Base-by-base conservation (phyloP, 176 grass and related monocot species). In the Poa annua region DNA sequence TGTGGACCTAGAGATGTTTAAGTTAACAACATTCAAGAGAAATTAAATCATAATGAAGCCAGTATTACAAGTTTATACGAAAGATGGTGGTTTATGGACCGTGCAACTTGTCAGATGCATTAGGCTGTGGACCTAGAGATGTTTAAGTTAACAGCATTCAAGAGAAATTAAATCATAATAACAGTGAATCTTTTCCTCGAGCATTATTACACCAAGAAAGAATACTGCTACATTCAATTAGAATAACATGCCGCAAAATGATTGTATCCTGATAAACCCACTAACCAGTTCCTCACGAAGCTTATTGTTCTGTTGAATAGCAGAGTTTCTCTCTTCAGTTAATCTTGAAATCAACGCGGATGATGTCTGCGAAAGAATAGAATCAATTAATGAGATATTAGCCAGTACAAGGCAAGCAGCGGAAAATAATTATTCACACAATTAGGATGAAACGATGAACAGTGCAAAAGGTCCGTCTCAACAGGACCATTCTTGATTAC, bases 241-340 rank as follows among this genome's bases (percentile, higher is more conserved):
- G 26, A 3, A 59, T 14, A 75, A 25, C 48, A 41, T 73, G 26
- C 32, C 0, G 5, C 56, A 77, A 19, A 83, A 51, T 86, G 15
- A 69, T 60, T 29, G 15, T 16, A 77, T 62, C 71, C 50, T 66
- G 53, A 77, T 77, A 16, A 84, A 81, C 66, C 65, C 15, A 93
- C 93, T 93, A 76, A 97, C 94, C 89, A 94, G 51, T 75, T 94
- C 92, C 75, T 89, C 83, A 38, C 48, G 91, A 87, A 94, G 92
- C 76, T 90, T 92, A 86, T 87, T 88, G 85, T 92, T 94, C 75
- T 94, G 85, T 66, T 92, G 91, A 90, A 92, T 63, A 80, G 80
- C 87, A 85, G 85, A 84, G 77, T 90, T 92, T 76, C 85, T 97
- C 82, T 97, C 94, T 83, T 87, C 85, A 7, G 41, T 87, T 88